A percentile compares a stretch with the other conserved stretches of the same genome.
phyloP scores from a whole-genome alignment of 345 rosid species.

The Eucalyptus virginea region DNA sequence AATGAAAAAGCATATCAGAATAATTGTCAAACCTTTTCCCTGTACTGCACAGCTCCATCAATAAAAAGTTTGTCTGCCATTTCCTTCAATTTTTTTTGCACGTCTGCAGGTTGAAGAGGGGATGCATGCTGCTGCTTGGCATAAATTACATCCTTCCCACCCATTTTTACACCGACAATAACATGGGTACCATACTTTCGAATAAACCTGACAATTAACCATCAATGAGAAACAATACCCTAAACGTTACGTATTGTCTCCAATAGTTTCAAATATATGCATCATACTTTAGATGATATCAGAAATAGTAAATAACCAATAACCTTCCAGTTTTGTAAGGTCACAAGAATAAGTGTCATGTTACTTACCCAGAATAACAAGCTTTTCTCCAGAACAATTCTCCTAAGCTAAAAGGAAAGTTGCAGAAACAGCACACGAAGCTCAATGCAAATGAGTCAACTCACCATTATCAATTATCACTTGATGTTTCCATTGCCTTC shows the following conservation, averaged over 20 bases:
- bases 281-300: not conserved
- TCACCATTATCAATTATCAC: not conserved
- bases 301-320: not conserved
- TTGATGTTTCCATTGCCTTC: not conserved
- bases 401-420: not conserved
- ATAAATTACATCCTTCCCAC: conserved; percentile 38
- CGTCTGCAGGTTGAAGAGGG: conserved; percentile 20
- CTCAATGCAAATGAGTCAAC: not conserved
- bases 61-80: conserved; percentile 27
- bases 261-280: not conserved
- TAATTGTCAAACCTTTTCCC: conserved; percentile 4
- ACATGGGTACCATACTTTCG: conserved; percentile 35
- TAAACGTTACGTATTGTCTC: not conserved
- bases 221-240: not conserved
- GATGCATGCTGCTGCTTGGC: conserved; percentile 39
- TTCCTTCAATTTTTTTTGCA: conserved; percentile 30
- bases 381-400: not conserved
- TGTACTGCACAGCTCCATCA: not conserved
- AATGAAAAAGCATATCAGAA: not conserved
- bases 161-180: conserved; percentile 38
- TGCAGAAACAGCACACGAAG: not conserved
- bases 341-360: not conserved
- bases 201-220: conserved; percentile 17
- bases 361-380: not conserved
- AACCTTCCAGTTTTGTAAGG: not conserved